Conservation (phyloP, 177 flowering plant species). For the Vitis hybrid region DNA sequence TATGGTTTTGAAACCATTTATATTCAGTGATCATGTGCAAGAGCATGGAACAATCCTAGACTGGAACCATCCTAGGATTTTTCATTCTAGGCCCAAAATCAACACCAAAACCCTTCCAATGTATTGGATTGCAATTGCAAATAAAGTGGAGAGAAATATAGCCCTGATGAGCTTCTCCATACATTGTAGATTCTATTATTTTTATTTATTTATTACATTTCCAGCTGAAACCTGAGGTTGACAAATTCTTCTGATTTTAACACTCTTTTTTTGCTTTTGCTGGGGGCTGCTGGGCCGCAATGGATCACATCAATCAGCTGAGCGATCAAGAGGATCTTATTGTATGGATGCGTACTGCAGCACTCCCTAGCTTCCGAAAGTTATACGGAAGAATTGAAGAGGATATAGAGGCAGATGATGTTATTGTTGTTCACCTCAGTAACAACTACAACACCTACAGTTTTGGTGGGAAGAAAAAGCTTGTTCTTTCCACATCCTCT, state of each 20-base stretch:
- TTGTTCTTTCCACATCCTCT: constrained; percentile 75
- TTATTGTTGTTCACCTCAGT: constrained; percentile 40
- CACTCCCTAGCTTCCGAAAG: constrained; percentile 85
- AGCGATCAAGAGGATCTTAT: constrained; percentile 93
- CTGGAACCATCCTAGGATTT: neutral
- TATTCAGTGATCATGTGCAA: neutral
- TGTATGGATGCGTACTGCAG: constrained; percentile 94
- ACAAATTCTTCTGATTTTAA: neutral
- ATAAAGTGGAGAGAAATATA: too few species aligned
- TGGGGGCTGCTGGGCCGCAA: constrained; percentile 1
- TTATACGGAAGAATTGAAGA: constrained; percentile 82
- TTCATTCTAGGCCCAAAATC: neutral
- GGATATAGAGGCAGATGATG: constrained; percentile 64
- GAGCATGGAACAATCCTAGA: neutral
- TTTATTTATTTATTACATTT: neutral
- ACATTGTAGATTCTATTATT: neutral
- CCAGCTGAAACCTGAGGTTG: neutral
- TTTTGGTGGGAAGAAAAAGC: constrained; percentile 81
- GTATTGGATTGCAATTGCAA: neutral
- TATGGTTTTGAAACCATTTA: neutral
- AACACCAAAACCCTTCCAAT: neutral
- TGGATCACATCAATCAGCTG: constrained; percentile 41
- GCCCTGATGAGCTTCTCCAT: neutral
- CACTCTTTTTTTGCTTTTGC: constrained; percentile 2
- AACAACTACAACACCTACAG: constrained; percentile 93